Conservation (phyloP, 2,329 filamentous ascomycete genomes). For the Nigrospora osmanthi region DNA sequence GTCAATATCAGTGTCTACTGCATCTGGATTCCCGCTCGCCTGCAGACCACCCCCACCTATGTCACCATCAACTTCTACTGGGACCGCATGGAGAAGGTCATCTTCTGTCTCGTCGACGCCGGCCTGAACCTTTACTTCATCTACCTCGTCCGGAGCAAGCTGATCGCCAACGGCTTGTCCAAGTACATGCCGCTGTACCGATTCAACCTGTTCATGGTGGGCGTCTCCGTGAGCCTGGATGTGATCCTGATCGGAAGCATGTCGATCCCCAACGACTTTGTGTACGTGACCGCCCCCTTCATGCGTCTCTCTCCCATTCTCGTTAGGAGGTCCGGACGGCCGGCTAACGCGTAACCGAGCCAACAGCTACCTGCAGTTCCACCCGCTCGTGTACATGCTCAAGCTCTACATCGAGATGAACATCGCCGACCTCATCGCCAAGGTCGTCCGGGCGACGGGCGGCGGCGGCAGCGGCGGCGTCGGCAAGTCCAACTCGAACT, state of each 20-base stretch:
- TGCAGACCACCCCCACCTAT: slow-evolving; percentile 23
- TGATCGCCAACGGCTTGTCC: slow-evolving; percentile 31
- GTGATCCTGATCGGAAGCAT: slow-evolving; percentile 26
- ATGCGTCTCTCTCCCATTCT: background rate
- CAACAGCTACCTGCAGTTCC: slow-evolving; percentile 32
- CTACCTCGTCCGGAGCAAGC: slow-evolving; percentile 25
- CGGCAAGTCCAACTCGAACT: no score
- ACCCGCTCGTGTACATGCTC: slow-evolving; percentile 33
- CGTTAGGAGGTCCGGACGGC: background rate
- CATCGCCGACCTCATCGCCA: slow-evolving; percentile 33
- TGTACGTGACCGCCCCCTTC: background rate
- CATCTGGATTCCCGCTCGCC: slow-evolving; percentile 36
- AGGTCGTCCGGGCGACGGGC: slow-evolving; percentile 10
- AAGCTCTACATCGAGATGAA: slow-evolving; percentile 37
- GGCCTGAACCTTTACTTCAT: slow-evolving; percentile 35
- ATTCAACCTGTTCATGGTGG: slow-evolving; percentile 32
- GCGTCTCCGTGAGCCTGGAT: slow-evolving; percentile 31
- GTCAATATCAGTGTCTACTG: slow-evolving; percentile 36
- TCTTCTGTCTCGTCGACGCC: slow-evolving; percentile 32
- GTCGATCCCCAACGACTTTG: slow-evolving; percentile 27
- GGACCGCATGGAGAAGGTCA: slow-evolving; percentile 34
- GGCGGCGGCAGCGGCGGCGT: background rate
- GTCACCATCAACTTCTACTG: slow-evolving; percentile 31
- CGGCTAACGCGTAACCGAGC: no score
- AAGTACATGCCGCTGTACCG: slow-evolving; percentile 32